Conservation (phyloP, 768 basidiomycete genomes). For the Mrakia gelida region DNA sequence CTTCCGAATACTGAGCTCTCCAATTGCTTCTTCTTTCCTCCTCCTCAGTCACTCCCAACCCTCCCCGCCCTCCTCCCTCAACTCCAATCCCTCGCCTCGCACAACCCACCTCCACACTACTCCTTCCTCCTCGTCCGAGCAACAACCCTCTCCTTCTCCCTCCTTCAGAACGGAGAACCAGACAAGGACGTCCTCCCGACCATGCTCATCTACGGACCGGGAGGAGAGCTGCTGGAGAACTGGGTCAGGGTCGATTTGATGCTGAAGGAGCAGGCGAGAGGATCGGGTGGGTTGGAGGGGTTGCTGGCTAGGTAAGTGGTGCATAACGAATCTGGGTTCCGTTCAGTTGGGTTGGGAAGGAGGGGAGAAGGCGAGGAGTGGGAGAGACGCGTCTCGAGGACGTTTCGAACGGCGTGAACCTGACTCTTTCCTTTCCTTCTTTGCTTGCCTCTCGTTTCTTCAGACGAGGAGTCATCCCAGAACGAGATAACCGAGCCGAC, state of each 20-base stretch:
- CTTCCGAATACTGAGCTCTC: neutral
- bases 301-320: slow-evolving; percentile 1
- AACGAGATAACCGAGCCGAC: neutral
- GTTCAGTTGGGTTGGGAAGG: neutral
- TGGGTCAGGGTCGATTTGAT: slow-evolving; percentile 25
- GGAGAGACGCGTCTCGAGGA: neutral
- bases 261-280: neutral
- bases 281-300: neutral
- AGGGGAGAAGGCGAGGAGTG: neutral
- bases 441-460: too few relatives aligned
- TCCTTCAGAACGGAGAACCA: slow-evolving; percentile 18
- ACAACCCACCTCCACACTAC: slow-evolving; percentile 23
- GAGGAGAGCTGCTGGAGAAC: slow-evolving; percentile 14
- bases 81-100: slow-evolving; percentile 24
- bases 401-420: neutral
- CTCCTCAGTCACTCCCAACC: slow-evolving; percentile 8
- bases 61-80: slow-evolving; percentile 20
- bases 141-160: slow-evolving; percentile 16
- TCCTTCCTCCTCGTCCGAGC: slow-evolving; percentile 28
- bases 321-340: neutral
- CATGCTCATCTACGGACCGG: slow-evolving; percentile 28
- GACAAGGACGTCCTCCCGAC: slow-evolving; percentile 30
- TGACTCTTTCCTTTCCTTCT: neutral
- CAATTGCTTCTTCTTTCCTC: neutral
- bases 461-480: slow-evolving; percentile 9